Percentiles rank a stretch among this genome's conserved stretches.
phyloP scores from a whole-genome alignment of 352 stramenopile species.

The Ophiocytium majus region DNA sequence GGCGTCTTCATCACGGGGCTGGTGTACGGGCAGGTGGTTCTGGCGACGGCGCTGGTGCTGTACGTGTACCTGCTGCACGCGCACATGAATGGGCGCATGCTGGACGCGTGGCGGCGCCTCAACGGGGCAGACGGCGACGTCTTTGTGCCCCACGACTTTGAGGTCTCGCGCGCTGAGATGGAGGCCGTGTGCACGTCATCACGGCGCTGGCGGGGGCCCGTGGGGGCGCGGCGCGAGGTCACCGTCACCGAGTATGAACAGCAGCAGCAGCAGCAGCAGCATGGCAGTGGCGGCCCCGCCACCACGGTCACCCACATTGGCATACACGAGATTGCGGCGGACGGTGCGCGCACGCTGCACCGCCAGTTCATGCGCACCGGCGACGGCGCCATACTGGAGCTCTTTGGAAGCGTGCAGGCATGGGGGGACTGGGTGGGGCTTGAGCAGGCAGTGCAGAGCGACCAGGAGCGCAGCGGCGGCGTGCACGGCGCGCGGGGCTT shows the following conservation, averaged over 20 bases:
- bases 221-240: slow-evolving; percentile 68
- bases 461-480: not conserved
- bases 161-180: slow-evolving; percentile 73
- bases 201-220: slow-evolving; percentile 63
- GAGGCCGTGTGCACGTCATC: slow-evolving; percentile 66
- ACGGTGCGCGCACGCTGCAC: slow-evolving; percentile 65
- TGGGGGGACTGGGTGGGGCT: not conserved
- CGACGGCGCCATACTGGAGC: slow-evolving; percentile 76
- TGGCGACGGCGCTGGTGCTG: slow-evolving; percentile 51
- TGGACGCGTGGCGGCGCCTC: slow-evolving; percentile 75
- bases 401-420: slow-evolving; percentile 66
- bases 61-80: slow-evolving; percentile 76
- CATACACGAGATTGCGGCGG: slow-evolving; percentile 70
- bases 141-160: slow-evolving; percentile 80
- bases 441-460: not conserved
- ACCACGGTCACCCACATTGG: slow-evolving; percentile 74
- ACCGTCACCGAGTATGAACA: slow-evolving; percentile 72
- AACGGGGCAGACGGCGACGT: slow-evolving; percentile 69
- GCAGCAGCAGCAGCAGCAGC: not conserved
- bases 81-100: slow-evolving; percentile 82
- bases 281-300: slow-evolving; percentile 57
- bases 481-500: not conserved
- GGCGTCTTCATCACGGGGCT: slow-evolving; percentile 67
- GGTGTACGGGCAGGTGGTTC: not conserved
- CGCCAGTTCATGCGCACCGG: slow-evolving; percentile 77